phyloP scores from a whole-genome alignment of 305 asterid genomes.

The Solanum hybrid region DNA sequence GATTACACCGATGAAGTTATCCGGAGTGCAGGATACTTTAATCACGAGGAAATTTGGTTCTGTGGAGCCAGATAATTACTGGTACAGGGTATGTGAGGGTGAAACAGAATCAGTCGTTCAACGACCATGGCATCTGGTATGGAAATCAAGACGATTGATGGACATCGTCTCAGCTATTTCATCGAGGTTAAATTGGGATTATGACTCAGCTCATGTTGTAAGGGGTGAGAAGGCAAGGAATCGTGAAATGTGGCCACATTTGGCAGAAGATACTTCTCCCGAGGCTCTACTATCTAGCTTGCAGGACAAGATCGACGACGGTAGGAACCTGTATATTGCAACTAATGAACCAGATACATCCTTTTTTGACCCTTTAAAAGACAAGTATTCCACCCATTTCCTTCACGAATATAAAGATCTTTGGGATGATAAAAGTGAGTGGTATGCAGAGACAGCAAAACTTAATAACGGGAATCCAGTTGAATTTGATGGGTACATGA shows the following conservation, averaged over 20 bases:
- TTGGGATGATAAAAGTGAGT: constrained; percentile 59
- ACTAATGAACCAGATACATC: constrained; percentile 42
- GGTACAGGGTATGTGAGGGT: constrained; percentile 88
- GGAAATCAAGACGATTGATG: constrained; percentile 61
- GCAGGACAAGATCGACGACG: constrained; percentile 38
- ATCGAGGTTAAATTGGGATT: constrained; percentile 69
- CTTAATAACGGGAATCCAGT: constrained; percentile 54
- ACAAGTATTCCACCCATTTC: constrained; percentile 54
- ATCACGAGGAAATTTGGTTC: constrained; percentile 73
- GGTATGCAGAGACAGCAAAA: constrained; percentile 54
- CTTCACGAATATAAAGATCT: constrained; percentile 63
- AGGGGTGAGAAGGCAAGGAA: constrained; percentile 64
- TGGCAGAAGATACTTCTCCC: constrained; percentile 55
- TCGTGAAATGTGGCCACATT: constrained; percentile 65
- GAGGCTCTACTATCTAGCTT: constrained; percentile 39
- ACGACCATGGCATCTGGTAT: constrained; percentile 67
- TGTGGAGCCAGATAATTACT: constrained; percentile 74
- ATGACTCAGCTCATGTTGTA: constrained; percentile 55
- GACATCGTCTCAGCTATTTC: constrained; percentile 56
- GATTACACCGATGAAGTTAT: constrained; percentile 57
- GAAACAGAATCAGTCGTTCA: constrained; percentile 41
- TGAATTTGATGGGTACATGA: constrained; percentile 84
- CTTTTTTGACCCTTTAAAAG: constrained; percentile 56
- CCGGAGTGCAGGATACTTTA: constrained; percentile 41
- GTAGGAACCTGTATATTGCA: constrained; percentile 66